Evolutionary conservation across 768 basidiomycete genomes (phyloP).

Genomic region (Mycena vulgaris): DNA sequence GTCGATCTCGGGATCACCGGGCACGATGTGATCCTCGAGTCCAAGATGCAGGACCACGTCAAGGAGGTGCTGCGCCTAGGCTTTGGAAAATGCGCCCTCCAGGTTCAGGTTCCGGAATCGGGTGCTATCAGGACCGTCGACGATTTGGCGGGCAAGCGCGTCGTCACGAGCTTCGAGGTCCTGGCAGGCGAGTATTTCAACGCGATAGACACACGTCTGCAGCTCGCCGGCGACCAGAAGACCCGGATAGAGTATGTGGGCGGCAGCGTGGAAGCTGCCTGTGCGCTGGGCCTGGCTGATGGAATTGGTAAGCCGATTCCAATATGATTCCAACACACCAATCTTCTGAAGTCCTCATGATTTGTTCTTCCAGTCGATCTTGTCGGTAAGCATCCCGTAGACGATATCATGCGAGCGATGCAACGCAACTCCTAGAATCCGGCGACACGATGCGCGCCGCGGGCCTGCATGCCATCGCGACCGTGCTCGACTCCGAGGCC

Average conservation of each 20-base stretch:
- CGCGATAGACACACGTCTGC: slow-evolving; percentile 66
- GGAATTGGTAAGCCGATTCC: slow-evolving; percentile 84
- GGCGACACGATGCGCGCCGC: slow-evolving; percentile 99
- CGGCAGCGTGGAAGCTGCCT: slow-evolving; percentile 98
- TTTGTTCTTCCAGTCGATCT: slow-evolving; percentile 80
- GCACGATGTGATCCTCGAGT: slow-evolving; percentile 96
- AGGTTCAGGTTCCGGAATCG: slow-evolving; percentile 91
- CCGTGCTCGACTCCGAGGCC: slow-evolving; percentile 89
- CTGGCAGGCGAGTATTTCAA: slow-evolving; percentile 85
- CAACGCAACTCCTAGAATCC: slow-evolving; percentile 76
- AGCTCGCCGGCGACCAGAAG: slow-evolving; percentile 63
- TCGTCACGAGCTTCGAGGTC: slow-evolving; percentile 97
- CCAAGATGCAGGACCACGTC: slow-evolving; percentile 84
- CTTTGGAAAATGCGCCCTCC: slow-evolving; percentile 93
- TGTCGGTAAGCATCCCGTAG: slow-evolving; percentile 74
- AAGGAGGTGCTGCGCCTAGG: slow-evolving; percentile 84
- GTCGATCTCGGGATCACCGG: slow-evolving; percentile 98
- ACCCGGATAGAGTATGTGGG: slow-evolving; percentile 97
- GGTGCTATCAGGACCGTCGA: slow-evolving; percentile 79
- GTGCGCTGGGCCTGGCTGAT: slow-evolving; percentile 95
- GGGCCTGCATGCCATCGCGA: slow-evolving; percentile 93
- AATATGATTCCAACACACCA: neutral
- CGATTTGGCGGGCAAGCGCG: slow-evolving; percentile 89
- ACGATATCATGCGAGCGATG: neutral
- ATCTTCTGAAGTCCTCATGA: slow-evolving; percentile 6